Evolutionary conservation across 73 alveolate species (phyloP).

Genomic region (Tetrahymena thermophila): DNA sequence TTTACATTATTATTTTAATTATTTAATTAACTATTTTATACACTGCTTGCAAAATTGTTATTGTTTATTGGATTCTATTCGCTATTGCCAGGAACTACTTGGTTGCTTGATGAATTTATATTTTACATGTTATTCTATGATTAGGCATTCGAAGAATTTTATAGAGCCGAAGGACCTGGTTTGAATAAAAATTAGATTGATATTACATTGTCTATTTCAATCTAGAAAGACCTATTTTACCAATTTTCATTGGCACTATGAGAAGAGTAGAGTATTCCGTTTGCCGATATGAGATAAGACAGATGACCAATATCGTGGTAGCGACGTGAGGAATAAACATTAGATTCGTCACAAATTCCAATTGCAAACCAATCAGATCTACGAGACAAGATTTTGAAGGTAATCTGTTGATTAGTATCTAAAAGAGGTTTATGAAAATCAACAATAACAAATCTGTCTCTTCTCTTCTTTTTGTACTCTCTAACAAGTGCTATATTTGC

Average conservation of each 20-base stretch:
- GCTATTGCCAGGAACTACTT: background rate
- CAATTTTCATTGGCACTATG: slow-evolving; percentile 13
- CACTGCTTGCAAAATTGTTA: background rate
- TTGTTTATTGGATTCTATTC: background rate
- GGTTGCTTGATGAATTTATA: background rate
- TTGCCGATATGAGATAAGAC: slow-evolving; percentile 30
- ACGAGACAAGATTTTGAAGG: background rate
- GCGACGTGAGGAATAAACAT: slow-evolving; percentile 4
- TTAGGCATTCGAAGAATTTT: background rate
- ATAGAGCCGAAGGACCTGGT: background rate
- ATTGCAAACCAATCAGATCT: slow-evolving; percentile 44
- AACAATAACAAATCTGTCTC: slow-evolving; percentile 32
- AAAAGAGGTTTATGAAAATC: background rate
- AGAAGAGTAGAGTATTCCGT: slow-evolving; percentile 17
- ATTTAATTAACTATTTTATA: background rate
- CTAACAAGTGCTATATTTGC: slow-evolving; percentile 11
- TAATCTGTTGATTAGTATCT: background rate
- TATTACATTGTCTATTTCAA: slow-evolving; percentile 11
- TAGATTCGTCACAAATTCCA: slow-evolving; percentile 18
- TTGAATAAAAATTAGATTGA: background rate
- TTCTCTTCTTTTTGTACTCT: background rate
- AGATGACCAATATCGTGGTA: slow-evolving; percentile 32
- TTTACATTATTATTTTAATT: background rate
- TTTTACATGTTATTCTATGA: background rate
- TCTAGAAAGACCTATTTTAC: background rate